Evolutionary conservation across 2,329 filamentous ascomycete genomes (phyloP), one percentile per base, ranked within the genome.

Genomic region (Penicillium sp.): DNA sequence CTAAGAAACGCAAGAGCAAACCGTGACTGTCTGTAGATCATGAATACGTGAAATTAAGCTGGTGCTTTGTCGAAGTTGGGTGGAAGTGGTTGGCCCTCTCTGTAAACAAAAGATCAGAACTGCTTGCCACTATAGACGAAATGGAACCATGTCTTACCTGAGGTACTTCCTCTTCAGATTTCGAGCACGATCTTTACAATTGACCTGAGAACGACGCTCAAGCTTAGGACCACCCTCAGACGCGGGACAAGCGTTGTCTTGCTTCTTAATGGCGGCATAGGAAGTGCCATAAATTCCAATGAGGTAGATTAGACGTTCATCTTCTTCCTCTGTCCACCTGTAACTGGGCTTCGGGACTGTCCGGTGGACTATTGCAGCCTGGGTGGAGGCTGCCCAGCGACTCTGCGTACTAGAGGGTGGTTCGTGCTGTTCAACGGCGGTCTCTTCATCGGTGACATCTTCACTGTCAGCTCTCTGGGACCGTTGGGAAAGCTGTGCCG

Each of bases 161-260:
- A 80, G 50, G 49, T 65, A 76, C 8, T 69, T 69, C 38, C 76
- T 69, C 64, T 81, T 82, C 55, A 85, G 68, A 57, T 83, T 84
- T 48, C 83, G 74, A 4, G 81, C 82, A 57, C 78, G 78, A 59
- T 83, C 80, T 61, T 82, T 83, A 8, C 85, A 57, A 42, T 82
- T 79, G 3, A 83, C 80, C 56, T 85, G 80, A 6, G 68, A 73
- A 2, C 83, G 74, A 2, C 62, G 58, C 4, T 51, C 53, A 17
- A 82, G 63, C 40, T 69, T 47, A 3, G 67, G 67, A 11, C 69
- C 65, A 33, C 69, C 68, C 46, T 70, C 44, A 50, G 63, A 36
- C 5, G 51, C 62, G 2, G 72, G 73, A 16, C 65, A 65, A 0
- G 61, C 43, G 3, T 61, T 57, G 30, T 74, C 74, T 30, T 65